Evolutionary conservation across 176 grass and related monocot species (phyloP).

Genomic region (barley (Hordeum vulgare)): DNA sequence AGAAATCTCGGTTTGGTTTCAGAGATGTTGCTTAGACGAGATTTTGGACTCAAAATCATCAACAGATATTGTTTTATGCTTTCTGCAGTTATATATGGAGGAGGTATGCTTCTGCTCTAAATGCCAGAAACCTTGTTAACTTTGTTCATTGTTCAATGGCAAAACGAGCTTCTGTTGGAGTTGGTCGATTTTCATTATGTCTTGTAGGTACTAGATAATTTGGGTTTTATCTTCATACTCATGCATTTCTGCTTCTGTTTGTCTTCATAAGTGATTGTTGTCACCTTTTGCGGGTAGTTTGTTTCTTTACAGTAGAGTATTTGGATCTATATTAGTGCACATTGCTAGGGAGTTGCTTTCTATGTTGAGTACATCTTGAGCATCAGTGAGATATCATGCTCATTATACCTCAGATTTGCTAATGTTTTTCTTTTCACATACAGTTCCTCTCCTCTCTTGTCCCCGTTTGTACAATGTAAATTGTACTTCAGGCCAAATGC

Average conservation of each 20-base stretch:
- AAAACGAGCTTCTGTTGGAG: not conserved
- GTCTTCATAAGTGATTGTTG: not conserved
- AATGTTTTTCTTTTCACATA: not conserved
- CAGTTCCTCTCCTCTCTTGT: not conserved
- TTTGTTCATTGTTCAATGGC: not conserved
- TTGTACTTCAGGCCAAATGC: not conserved
- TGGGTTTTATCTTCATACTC: not conserved
- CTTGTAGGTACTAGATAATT: not conserved
- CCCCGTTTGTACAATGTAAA: not conserved
- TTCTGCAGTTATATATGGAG: slow-evolving; percentile 82
- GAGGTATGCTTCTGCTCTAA: slow-evolving; percentile 52
- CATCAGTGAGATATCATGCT: not conserved
- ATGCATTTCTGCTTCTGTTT: not conserved
- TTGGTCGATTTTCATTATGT: not conserved
- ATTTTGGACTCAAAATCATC: slow-evolving; percentile 44
- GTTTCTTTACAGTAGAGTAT: not conserved
- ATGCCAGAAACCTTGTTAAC: not conserved
- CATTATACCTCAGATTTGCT: not conserved
- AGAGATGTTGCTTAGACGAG: slow-evolving; percentile 39
- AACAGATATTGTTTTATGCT: slow-evolving; percentile 49
- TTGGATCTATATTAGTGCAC: not conserved
- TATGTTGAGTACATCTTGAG: not conserved
- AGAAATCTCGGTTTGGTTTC: slow-evolving; percentile 81
- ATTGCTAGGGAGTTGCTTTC: not conserved
- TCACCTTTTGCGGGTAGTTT: not conserved